Percentiles rank a stretch among this genome's conserved stretches.
phyloP scores from a whole-genome alignment of 148 eudicot genomes.

The Mesembryanthemum crystallinum region DNA sequence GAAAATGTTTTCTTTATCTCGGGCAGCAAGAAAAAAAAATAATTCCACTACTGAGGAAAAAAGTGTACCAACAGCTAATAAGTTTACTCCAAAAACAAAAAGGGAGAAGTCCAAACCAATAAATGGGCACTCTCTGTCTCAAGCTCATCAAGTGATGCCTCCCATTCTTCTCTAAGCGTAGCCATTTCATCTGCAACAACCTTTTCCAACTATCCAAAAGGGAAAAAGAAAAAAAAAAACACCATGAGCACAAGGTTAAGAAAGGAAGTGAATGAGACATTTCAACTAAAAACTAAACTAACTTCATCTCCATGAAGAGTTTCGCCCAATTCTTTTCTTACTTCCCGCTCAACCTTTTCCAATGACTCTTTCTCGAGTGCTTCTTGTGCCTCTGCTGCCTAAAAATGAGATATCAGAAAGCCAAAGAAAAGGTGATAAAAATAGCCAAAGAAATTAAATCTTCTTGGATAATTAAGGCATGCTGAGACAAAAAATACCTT shows the following conservation, averaged over 20 bases:
- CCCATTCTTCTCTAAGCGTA: constrained; percentile 79
- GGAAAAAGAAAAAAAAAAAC: constrained; percentile 10
- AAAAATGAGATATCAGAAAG: constrained; percentile 25
- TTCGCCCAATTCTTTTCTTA: constrained; percentile 72
- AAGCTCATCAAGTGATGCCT: constrained; percentile 77
- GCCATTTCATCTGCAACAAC: constrained; percentile 87
- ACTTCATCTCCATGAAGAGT: constrained; percentile 70
- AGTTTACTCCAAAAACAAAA: neutral
- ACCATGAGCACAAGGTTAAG: constrained; percentile 12
- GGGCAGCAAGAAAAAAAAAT: neutral
- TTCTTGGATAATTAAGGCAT: constrained; percentile 1
- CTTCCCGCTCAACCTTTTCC: constrained; percentile 77
- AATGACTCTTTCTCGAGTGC: constrained; percentile 91
- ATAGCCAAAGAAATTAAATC: neutral
- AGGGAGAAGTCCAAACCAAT: constrained; percentile 48
- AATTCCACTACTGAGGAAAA: neutral
- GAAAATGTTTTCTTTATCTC: neutral
- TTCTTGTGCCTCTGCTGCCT: constrained; percentile 99
- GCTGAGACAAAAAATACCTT: constrained; percentile 46
- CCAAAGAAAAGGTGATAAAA: constrained; percentile 6
- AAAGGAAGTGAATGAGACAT: neutral
- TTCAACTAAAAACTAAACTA: constrained; percentile 23
- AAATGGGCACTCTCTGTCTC: constrained; percentile 91
- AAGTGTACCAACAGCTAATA: neutral
- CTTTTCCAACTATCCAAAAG: constrained; percentile 62